Base-by-base conservation (phyloP, 2,329 filamentous ascomycete species). In the Colletotrichum euphorbiae region DNA sequence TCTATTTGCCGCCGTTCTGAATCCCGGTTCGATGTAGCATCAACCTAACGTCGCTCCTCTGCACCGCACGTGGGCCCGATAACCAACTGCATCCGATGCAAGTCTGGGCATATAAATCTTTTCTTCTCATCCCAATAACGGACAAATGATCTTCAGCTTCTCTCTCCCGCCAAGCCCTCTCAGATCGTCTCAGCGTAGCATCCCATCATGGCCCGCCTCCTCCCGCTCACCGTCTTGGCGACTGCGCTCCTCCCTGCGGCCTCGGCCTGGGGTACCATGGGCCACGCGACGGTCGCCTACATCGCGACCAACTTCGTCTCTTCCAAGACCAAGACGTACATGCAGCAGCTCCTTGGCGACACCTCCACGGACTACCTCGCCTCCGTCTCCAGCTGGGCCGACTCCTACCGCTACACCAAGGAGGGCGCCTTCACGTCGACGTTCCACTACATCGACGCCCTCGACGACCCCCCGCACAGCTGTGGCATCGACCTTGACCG, bases 241-340 rank as follows among this genome's bases (percentile, higher is more conserved):
- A 69, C 72, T 38, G 21, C 17, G 21, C 52, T 71, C 19, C 51
- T 71, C 15, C 71, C 71, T 21, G 12, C 19, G 3, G 64, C 67
- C 33, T 40, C 63, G 50, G 81, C 81, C 62, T 83, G 81, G 81
- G 81, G 81, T 12, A 74, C 75, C 7, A 77, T 82, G 68, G 85
- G 85, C 69, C 85, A 87, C 73, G 82, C 83, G 69, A 83, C 85
- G 1, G 79, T 87, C n/a, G 85, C 85, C 19, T 85, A 85, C 73
- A 74, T 87, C 48, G 85, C 85, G 2, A 80, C 79, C 57, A 80
- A 84, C 74, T 85, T 84, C 71, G 79, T 87, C 8, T 69, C 77
- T 13, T 60, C 80, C 0, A 75, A 77, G 11, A 84, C 84, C 0
- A 62, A 45, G 19, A 45, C 62, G 3, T 67, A 69, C 43, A 62